phyloP scores from a whole-genome alignment of 257 asterid species.

The Osmanthus fragrans region DNA sequence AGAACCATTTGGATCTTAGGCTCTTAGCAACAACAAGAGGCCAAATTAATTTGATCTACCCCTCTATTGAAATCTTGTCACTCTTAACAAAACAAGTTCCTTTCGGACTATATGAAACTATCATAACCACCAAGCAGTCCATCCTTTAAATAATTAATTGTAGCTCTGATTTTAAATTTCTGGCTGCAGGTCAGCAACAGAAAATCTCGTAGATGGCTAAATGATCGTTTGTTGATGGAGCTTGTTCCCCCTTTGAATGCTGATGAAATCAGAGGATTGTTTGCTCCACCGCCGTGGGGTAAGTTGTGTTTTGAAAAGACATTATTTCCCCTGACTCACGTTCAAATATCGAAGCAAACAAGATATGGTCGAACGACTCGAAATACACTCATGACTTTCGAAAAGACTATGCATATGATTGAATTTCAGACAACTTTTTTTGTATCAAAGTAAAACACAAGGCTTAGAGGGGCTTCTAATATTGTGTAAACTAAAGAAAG shows the following conservation, averaged over 20 bases:
- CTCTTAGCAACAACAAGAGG: no score
- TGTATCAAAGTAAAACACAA: neutral
- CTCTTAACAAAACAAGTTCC: no score
- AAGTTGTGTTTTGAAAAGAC: slow-evolving; percentile 13
- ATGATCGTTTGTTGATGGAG: slow-evolving; percentile 88
- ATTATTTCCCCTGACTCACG: neutral
- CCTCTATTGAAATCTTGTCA: no score
- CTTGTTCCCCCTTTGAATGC: slow-evolving; percentile 91
- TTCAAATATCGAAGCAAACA: neutral
- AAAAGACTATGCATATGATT: neutral
- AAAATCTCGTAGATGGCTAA: slow-evolving; percentile 95
- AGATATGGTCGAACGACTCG: neutral
- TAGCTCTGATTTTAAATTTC: slow-evolving; percentile 13
- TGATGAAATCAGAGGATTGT: slow-evolving; percentile 85
- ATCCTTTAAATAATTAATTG: no score
- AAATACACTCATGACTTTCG: neutral
- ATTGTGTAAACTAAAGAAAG: neutral
- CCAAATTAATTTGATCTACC: no score
- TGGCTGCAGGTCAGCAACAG: slow-evolving; percentile 78
- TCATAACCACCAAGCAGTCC: no score
- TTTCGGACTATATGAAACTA: no score
- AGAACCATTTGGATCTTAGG: no score
- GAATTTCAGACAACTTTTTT: neutral
- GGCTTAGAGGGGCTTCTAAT: neutral
- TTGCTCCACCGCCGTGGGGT: slow-evolving; percentile 99